phyloP scores from a whole-genome alignment of 768 basidiomycete genomes.

The Fomitopsis serialis region DNA sequence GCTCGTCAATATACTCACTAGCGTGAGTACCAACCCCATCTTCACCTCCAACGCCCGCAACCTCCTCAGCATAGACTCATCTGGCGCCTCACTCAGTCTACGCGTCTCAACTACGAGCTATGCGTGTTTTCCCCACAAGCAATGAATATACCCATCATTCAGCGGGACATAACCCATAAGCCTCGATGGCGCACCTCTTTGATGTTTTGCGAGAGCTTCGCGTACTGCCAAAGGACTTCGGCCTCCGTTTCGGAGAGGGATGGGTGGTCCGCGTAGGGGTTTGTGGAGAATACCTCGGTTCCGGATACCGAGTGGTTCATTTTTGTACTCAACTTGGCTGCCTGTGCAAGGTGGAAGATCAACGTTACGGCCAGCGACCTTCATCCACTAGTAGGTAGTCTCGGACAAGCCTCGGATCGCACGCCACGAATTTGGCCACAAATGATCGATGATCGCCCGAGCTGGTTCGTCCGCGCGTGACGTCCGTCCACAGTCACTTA shows the following conservation, averaged over 20 bases:
- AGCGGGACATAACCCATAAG: background rate
- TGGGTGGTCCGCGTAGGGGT: constrained; percentile 72
- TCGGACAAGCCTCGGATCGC: too few species aligned
- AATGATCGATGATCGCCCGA: too few species aligned
- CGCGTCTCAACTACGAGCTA: constrained; percentile 69
- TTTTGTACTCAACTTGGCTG: too few species aligned
- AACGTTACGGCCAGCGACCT: too few species aligned
- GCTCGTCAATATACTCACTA: constrained; percentile 50
- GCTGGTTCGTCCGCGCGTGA: too few species aligned
- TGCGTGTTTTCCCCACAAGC: background rate
- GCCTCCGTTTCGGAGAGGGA: constrained; percentile 65
- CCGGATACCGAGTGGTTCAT: constrained; percentile 6
- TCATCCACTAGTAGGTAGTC: too few species aligned
- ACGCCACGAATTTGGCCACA: too few species aligned
- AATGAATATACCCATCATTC: background rate
- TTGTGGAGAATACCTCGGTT: constrained; percentile 46
- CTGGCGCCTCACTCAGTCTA: constrained; percentile 66
- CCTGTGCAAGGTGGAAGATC: too few species aligned
- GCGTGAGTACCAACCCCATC: constrained; percentile 90
- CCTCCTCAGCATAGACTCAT: constrained; percentile 68
- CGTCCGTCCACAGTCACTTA: too few species aligned
- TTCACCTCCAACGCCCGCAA: constrained; percentile 84
- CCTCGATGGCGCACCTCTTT: constrained; percentile 48
- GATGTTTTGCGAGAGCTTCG: constrained; percentile 77
- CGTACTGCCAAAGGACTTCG: constrained; percentile 89